Evolutionary conservation across 2,329 filamentous ascomycete genomes (phyloP).

Genomic region (Alternaria arborescens): DNA sequence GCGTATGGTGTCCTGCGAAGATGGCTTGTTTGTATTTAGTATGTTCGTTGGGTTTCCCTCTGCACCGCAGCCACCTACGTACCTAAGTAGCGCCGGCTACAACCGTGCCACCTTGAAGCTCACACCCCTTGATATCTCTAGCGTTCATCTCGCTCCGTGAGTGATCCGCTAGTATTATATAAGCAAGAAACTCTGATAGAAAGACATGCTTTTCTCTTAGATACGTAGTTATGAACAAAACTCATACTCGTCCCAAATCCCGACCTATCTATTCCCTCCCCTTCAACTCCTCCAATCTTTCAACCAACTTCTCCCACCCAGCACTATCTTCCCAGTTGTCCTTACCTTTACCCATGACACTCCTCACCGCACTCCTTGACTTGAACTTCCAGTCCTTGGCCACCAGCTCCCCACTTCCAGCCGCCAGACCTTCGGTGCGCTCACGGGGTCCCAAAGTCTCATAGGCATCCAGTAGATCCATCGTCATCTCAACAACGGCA

Average conservation of each 20-base stretch:
- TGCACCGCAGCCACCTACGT: too few relatives aligned
- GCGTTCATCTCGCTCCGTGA: too few relatives aligned
- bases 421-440: conserved; percentile 62
- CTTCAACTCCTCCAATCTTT: conserved; percentile 54
- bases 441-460: conserved; percentile 70
- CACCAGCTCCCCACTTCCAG: conserved; percentile 66
- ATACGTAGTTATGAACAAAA: background rate
- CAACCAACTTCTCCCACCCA: conserved; percentile 71
- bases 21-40: too few relatives aligned
- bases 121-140: background rate
- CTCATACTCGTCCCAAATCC: background rate
- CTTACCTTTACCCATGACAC: conserved; percentile 82
- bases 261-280: conserved; percentile 27
- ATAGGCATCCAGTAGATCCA: conserved; percentile 82
- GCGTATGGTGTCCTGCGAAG: too few relatives aligned
- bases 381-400: conserved; percentile 88
- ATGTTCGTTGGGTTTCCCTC: too few relatives aligned
- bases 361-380: conserved; percentile 82
- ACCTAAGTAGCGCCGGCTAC: too few relatives aligned
- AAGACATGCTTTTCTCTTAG: background rate
- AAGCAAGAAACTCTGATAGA: background rate
- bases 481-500: conserved; percentile 77
- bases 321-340: conserved; percentile 81
- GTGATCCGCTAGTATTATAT: background rate
- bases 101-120: too few relatives aligned